Percentiles rank a stretch among this genome's conserved stretches.
Conservation (phyloP, 192 early-diverging fungal genomes). For the Coemansia reversa region DNA sequence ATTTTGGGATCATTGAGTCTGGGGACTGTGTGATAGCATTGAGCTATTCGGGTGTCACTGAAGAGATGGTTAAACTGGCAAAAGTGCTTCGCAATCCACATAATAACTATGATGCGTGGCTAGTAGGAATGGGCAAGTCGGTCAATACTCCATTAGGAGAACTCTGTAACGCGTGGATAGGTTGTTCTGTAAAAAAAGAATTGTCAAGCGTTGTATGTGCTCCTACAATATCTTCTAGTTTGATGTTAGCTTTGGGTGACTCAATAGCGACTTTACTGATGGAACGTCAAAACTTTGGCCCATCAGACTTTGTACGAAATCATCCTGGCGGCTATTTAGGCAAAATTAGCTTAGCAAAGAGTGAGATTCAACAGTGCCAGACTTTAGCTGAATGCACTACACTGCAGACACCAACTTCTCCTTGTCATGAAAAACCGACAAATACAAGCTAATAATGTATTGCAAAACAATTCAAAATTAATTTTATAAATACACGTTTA, state of each 20-base stretch:
- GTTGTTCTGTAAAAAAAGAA: slow-evolving; percentile 19
- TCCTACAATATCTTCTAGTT: slow-evolving; percentile 27
- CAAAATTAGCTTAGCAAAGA: not conserved
- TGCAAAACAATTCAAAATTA: too few relatives aligned
- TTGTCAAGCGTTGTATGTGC: slow-evolving; percentile 27
- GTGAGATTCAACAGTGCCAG: not conserved
- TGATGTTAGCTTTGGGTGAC: slow-evolving; percentile 47
- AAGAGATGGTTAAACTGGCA: slow-evolving; percentile 26
- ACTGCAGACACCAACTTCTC: too few relatives aligned
- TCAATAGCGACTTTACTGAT: slow-evolving; percentile 36
- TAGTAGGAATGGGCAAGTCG: slow-evolving; percentile 36
- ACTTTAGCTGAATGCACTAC: too few relatives aligned
- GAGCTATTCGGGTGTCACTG: slow-evolving; percentile 43
- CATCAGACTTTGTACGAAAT: slow-evolving; percentile 34
- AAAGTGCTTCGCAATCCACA: slow-evolving; percentile 5
- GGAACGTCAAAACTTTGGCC: slow-evolving; percentile 25
- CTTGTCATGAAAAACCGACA: too few relatives aligned
- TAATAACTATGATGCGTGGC: not conserved
- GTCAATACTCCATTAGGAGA: slow-evolving; percentile 20
- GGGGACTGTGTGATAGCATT: slow-evolving; percentile 38
- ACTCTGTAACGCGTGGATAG: slow-evolving; percentile 46
- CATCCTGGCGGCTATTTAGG: slow-evolving; percentile 46
- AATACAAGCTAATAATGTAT: too few relatives aligned
- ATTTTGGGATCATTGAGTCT: slow-evolving; percentile 23
- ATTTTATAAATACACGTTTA: too few relatives aligned